A percentile compares a stretch with the other conserved stretches of the same genome.
Evolutionary conservation across 345 rosid species (phyloP).

Genomic region (Gossypium herbaceum): DNA sequence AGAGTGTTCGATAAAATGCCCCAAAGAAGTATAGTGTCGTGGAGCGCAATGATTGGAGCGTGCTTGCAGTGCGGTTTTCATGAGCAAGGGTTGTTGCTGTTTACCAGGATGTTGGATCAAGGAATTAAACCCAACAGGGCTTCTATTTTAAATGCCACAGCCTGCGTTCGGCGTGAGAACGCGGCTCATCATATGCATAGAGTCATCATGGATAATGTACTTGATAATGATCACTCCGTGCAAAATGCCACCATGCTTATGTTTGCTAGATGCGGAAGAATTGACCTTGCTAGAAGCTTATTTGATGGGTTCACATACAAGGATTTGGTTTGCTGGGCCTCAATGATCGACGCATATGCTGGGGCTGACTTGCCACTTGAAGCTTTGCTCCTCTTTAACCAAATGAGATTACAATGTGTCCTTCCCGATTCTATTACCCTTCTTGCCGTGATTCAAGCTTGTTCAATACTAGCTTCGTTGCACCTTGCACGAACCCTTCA

Average conservation of each 20-base stretch:
- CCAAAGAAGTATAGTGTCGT: slow-evolving; percentile 51
- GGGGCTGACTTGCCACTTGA: slow-evolving; percentile 28
- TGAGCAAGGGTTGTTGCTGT: slow-evolving; percentile 44
- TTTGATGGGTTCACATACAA: slow-evolving; percentile 51
- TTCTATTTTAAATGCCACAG: slow-evolving; percentile 44
- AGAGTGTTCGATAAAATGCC: slow-evolving; percentile 43
- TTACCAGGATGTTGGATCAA: slow-evolving; percentile 52
- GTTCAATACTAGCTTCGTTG: slow-evolving; percentile 46
- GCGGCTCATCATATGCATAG: slow-evolving; percentile 48
- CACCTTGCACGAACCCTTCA: slow-evolving; percentile 41
- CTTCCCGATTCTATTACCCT: slow-evolving; percentile 30
- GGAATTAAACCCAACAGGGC: slow-evolving; percentile 51
- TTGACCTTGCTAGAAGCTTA: slow-evolving; percentile 40
- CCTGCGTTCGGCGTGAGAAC: slow-evolving; percentile 49
- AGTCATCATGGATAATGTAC: slow-evolving; percentile 32
- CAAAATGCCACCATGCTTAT: slow-evolving; percentile 60
- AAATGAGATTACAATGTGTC: slow-evolving; percentile 29
- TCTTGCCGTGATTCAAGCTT: slow-evolving; percentile 47
- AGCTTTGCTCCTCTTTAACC: slow-evolving; percentile 25
- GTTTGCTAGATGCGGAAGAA: slow-evolving; percentile 75
- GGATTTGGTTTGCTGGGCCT: slow-evolving; percentile 74
- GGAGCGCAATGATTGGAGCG: slow-evolving; percentile 56
- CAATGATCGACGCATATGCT: slow-evolving; percentile 49
- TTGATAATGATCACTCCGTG: slow-evolving; percentile 49
- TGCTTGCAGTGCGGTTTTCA: slow-evolving; percentile 54